Conservation (phyloP, 148 eudicot genomes). For the Camellia granthamiana region DNA sequence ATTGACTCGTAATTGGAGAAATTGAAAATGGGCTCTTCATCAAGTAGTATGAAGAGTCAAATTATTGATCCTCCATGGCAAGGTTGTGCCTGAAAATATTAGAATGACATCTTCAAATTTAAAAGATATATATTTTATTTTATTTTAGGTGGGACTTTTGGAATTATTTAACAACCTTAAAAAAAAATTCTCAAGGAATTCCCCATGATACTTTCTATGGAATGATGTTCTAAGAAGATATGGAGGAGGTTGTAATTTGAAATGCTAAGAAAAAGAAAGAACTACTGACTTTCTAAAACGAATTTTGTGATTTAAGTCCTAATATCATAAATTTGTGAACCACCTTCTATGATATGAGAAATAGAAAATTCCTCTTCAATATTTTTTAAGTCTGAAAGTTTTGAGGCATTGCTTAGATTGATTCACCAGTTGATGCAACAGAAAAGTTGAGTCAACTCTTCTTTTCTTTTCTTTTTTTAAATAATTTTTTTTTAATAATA, state of each 20-base stretch:
- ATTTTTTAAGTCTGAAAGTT: background rate
- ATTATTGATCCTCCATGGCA: background rate
- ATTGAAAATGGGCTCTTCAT: background rate
- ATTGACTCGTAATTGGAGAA: background rate
- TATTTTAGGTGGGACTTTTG: background rate
- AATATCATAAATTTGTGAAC: background rate
- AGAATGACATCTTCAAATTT: background rate
- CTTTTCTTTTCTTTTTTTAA: too few species aligned
- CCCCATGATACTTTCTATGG: background rate
- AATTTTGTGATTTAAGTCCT: background rate
- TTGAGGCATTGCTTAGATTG: too few species aligned
- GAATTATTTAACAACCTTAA: background rate
- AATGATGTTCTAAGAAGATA: background rate
- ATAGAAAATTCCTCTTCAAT: background rate
- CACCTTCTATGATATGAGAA: background rate
- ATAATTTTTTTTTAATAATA: too few species aligned
- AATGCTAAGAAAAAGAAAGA: background rate
- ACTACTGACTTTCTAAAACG: background rate
- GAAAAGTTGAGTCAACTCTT: too few species aligned
- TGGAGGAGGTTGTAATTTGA: background rate
- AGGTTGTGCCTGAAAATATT: background rate
- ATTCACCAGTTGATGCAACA: too few species aligned
- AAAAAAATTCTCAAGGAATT: background rate
- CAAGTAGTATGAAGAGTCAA: background rate
- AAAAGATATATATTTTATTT: background rate